A percentile compares a stretch with the other conserved stretches of the same genome.
Evolutionary conservation across 805 yeast species (phyloP).

Genomic region (Suhomyces canberraensis): DNA sequence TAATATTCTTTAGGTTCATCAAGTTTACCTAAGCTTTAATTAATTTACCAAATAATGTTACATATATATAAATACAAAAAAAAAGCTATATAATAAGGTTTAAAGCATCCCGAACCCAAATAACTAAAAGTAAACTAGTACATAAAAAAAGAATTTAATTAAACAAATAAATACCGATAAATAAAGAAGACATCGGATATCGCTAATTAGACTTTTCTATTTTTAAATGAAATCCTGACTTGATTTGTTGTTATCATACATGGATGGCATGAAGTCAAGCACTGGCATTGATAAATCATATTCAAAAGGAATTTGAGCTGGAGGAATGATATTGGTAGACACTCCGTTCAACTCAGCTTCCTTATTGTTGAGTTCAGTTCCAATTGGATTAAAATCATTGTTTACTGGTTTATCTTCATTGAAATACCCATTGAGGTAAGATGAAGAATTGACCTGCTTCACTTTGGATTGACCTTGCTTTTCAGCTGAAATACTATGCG

Average conservation of each 20-base stretch:
- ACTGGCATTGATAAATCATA: slow-evolving; percentile 11
- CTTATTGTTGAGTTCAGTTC: background rate
- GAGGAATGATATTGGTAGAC: slow-evolving; percentile 8
- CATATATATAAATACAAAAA: background rate
- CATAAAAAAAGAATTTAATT: background rate
- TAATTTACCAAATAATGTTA: too few relatives aligned
- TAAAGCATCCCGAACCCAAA: background rate
- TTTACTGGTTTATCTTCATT: background rate
- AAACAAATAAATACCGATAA: slow-evolving; percentile 1
- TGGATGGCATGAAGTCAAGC: slow-evolving; percentile 8
- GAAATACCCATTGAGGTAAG: background rate
- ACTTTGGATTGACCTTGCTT: background rate
- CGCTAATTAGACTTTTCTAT: too few relatives aligned
- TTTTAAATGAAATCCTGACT: background rate
- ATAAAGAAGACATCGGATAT: too few relatives aligned
- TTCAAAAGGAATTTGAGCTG: slow-evolving; percentile 9
- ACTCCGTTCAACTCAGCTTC: background rate
- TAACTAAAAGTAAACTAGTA: background rate
- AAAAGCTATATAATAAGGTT: background rate
- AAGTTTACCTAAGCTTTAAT: too few relatives aligned
- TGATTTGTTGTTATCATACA: slow-evolving; percentile 1
- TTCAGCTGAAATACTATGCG: background rate
- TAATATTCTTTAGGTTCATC: background rate
- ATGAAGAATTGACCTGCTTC: background rate
- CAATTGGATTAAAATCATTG: background rate